These are phyloP conservation scores for Decorospora gaudefroyi DNA, from an alignment of 2,329 filamentous ascomycete genomes.

Conservation along the genomic window DNA sequence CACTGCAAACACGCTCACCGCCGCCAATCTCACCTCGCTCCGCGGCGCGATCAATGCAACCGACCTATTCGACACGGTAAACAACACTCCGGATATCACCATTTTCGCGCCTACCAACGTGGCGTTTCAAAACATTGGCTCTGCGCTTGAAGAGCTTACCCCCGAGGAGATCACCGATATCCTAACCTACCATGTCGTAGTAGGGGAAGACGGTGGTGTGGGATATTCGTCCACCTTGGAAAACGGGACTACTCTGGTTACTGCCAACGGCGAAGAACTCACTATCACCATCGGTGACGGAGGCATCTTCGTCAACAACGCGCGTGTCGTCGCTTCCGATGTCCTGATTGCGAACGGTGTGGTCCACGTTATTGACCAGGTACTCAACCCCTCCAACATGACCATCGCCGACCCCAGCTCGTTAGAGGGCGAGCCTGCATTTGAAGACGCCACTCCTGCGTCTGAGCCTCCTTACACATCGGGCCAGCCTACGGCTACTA, in stretches of 20 bases:
- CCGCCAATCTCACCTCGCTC: slow-evolving; percentile 48
- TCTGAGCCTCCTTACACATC: slow-evolving; percentile 60
- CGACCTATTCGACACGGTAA: slow-evolving; percentile 50
- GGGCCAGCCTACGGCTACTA: slow-evolving; percentile 55
- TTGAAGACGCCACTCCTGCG: slow-evolving; percentile 55
- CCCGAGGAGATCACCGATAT: slow-evolving; percentile 56
- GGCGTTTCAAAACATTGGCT: slow-evolving; percentile 63
- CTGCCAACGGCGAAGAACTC: slow-evolving; percentile 46
- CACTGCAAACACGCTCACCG: slow-evolving; percentile 38
- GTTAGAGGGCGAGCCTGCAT: slow-evolving; percentile 58
- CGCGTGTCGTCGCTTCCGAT: slow-evolving; percentile 50
- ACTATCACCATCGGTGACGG: slow-evolving; percentile 48
- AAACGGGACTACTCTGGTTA: slow-evolving; percentile 48
- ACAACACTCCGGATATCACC: slow-evolving; percentile 57
- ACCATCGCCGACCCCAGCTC: slow-evolving; percentile 52
- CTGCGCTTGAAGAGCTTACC: slow-evolving; percentile 55
- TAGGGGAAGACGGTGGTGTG: slow-evolving; percentile 54
- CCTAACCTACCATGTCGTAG: slow-evolving; percentile 68
- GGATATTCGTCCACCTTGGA: slow-evolving; percentile 57
- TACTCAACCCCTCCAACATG: slow-evolving; percentile 60
- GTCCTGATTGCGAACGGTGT: slow-evolving; percentile 54
- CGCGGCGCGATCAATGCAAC: slow-evolving; percentile 50
- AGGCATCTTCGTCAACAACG: slow-evolving; percentile 52
- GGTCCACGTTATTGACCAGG: slow-evolving; percentile 60
- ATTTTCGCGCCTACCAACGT: slow-evolving; percentile 67